Evolutionary conservation across 2,329 filamentous ascomycete species (phyloP), one percentile per base, ranked within the genome.

Genomic region (Sporothrix euskadiensis): DNA sequence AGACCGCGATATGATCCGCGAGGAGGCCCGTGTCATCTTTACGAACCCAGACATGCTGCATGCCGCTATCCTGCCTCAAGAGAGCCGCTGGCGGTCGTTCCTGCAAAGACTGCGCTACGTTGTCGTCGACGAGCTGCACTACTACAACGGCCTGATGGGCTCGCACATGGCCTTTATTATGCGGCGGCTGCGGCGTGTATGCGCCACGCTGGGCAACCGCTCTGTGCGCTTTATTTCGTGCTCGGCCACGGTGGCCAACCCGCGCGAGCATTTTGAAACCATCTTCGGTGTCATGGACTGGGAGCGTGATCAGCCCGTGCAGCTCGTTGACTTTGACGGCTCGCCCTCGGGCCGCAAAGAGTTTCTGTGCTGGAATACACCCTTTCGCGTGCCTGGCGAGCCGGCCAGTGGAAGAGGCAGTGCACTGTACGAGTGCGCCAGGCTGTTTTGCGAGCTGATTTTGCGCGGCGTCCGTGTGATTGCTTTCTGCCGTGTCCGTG

Each of bases 21-120:
- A 98, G 54, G 90, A 97, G 81, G 96, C 92, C 0, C 88, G 94
- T 32, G 94, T 98, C 75, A 95, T 99, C 69, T 98, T 99, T 79
- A 99, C 96, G 0, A 99, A 99, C 78, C 96, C 96, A 0, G 96
- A 99, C 79, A 99, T 98, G 94, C 86, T 99, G 49, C 96, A 99
- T 77, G 89, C 98, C 47, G 97, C 94, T 0, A 97, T 99, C 35
- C 82, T 99, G 3, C 95, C 96, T 0, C 93, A 98, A 78, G 96
- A 99, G 82, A 91, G 94, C 75, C 88, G 88, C 41, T 99, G 96
- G 96, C 88, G 94, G 65, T 89, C 88, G 0, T 98, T 97, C 77
- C 81, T 99, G n/a, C 89, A 93, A 80, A 94, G 92, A 76, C 83
- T 99, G 16, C 92, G 91, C 76, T 98, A 92, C 79, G 94, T 99